phyloP scores from a whole-genome alignment of 192 early-diverging fungal species.

The Rhizoclosmatium sp. region DNA sequence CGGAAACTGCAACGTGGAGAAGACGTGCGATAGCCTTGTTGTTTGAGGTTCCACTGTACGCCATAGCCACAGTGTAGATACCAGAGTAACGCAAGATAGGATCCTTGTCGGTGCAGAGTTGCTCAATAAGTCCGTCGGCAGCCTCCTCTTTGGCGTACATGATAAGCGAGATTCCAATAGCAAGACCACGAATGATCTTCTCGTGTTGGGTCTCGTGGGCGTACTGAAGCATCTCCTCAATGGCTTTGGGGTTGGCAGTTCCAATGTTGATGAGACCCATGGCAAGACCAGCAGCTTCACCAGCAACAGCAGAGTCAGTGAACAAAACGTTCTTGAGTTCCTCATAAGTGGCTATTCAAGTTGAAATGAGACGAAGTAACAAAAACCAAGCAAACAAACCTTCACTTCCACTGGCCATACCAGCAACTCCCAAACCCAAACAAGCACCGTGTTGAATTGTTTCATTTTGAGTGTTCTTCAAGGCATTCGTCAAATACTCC shows the following conservation, averaged over 20 bases:
- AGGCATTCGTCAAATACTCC: slow-evolving; percentile 80
- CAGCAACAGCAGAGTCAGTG: slow-evolving; percentile 95
- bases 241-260: slow-evolving; percentile 76
- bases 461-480: slow-evolving; percentile 82
- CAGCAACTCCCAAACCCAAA: slow-evolving; percentile 94
- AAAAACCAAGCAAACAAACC: slow-evolving; percentile 52
- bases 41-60: slow-evolving; percentile 96
- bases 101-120: slow-evolving; percentile 90
- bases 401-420: slow-evolving; percentile 93
- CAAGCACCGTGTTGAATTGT: slow-evolving; percentile 97
- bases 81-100: slow-evolving; percentile 95
- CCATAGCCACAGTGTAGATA: slow-evolving; percentile 97
- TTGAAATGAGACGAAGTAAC: too few species aligned
- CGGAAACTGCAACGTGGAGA: slow-evolving; percentile 96
- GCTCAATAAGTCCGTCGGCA: slow-evolving; percentile 90
- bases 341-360: slow-evolving; percentile 75
- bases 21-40: slow-evolving; percentile 94
- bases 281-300: slow-evolving; percentile 94
- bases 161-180: slow-evolving; percentile 92
- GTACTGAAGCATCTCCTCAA: slow-evolving; percentile 97
- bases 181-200: slow-evolving; percentile 97
- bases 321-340: slow-evolving; percentile 88
- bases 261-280: slow-evolving; percentile 99
- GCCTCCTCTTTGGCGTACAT: slow-evolving; percentile 98
- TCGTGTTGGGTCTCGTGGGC: slow-evolving; percentile 99